Evolutionary conservation across 129 eudicot genomes (phyloP).

Genomic region (Mikania micrantha): DNA sequence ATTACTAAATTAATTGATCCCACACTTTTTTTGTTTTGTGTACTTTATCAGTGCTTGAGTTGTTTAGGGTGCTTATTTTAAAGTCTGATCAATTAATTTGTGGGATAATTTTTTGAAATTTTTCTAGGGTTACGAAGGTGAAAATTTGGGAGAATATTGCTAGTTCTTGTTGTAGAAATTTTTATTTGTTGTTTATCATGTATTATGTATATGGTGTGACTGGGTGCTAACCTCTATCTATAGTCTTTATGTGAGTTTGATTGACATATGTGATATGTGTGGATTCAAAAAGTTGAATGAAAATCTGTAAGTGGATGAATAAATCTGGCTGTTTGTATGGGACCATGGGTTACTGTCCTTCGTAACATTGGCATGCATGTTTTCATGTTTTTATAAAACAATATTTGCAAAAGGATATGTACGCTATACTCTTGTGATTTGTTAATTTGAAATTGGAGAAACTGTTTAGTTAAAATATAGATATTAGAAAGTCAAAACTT

Average conservation of each 20-base stretch:
- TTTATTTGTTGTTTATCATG: neutral
- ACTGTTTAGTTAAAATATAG: neutral
- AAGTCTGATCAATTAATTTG: neutral
- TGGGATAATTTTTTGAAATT: neutral
- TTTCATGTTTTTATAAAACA: neutral
- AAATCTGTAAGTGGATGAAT: neutral
- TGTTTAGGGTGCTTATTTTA: neutral
- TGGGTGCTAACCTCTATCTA: too few relatives aligned
- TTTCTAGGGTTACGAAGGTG: constrained; percentile 10
- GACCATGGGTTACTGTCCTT: neutral
- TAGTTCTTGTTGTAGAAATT: neutral
- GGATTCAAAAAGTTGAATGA: neutral
- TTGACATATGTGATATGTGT: constrained; percentile 15
- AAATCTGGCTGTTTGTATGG: neutral
- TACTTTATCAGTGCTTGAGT: neutral
- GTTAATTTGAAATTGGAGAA: neutral
- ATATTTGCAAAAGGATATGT: neutral
- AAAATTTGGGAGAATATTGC: neutral
- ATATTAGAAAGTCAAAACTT: neutral
- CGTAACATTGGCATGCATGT: neutral
- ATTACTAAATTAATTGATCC: too few relatives aligned
- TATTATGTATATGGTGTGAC: neutral
- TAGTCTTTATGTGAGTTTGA: neutral
- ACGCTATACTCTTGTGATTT: neutral
- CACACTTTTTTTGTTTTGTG: neutral